Evolutionary conservation across 192 early-diverging fungal genomes (phyloP).

Genomic region (Coemansia sp.): DNA sequence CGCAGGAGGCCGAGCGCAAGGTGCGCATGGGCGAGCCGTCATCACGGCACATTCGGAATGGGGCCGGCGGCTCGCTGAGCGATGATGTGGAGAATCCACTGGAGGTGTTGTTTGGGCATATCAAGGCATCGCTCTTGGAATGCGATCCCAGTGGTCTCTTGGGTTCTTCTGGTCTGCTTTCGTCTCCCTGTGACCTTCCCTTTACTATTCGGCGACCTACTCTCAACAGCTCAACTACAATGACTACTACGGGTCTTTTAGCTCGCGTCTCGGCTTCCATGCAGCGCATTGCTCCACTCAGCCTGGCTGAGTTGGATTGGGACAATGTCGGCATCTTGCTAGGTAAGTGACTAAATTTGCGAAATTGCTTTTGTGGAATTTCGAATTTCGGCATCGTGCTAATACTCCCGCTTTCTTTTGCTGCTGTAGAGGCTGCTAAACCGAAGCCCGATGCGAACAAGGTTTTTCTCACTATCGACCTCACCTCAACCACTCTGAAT

Average conservation of each 20-base stretch:
- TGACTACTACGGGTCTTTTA: conserved; percentile 10
- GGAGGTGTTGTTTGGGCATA: conserved; percentile 25
- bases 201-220: conserved; percentile 40
- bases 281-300: conserved; percentile 82
- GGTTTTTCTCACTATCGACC: conserved; percentile 91
- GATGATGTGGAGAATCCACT: conserved; percentile 15
- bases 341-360: conserved; percentile 22
- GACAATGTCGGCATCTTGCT: conserved; percentile 90
- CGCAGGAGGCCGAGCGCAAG: conserved; percentile 24
- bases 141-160: neutral
- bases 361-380: neutral
- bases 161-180: conserved; percentile 8
- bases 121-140: conserved; percentile 18
- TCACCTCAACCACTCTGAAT: conserved; percentile 72
- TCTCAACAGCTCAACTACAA: conserved; percentile 7
- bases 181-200: conserved; percentile 18
- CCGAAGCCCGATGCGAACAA: conserved; percentile 65
- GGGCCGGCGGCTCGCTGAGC: neutral
- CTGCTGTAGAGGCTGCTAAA: conserved; percentile 75
- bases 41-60: neutral
- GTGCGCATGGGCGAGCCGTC: conserved; percentile 8
- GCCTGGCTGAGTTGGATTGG: conserved; percentile 78
- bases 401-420: conserved; percentile 4
- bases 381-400: neutral
- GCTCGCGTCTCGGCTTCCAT: conserved; percentile 57